phyloP scores from a whole-genome alignment of 2,329 filamentous ascomycete species.

The Dactylellina sp. region DNA sequence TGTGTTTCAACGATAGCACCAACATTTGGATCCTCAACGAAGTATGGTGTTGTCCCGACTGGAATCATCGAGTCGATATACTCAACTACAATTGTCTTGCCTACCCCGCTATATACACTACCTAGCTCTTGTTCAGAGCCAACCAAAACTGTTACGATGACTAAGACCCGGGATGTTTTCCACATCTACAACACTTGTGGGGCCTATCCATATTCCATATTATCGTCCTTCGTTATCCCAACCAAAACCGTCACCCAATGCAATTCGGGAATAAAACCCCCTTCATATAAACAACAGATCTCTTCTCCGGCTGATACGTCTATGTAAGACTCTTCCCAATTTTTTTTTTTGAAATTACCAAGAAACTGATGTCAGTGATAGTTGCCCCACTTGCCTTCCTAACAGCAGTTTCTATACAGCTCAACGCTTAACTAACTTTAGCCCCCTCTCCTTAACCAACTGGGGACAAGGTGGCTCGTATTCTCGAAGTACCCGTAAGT shows the following conservation, averaged over 20 bases:
- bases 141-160: constrained; percentile 27
- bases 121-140: constrained; percentile 4
- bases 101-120: neutral
- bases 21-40: constrained; percentile 30
- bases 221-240: constrained; percentile 41
- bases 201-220: constrained; percentile 31
- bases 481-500: constrained; percentile 15
- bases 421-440: constrained; percentile 20
- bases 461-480: constrained; percentile 32
- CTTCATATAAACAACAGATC: constrained; percentile 4
- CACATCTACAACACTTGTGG: constrained; percentile 46
- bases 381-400: constrained; percentile 29
- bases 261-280: neutral
- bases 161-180: constrained; percentile 34
- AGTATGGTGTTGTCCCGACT: constrained; percentile 47
- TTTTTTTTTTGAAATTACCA: neutral
- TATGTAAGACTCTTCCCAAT: constrained; percentile 8
- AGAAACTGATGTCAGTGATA: neutral
- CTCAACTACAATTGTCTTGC: constrained; percentile 24
- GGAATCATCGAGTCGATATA: constrained; percentile 39
- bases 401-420: constrained; percentile 15
- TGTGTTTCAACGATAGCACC: constrained; percentile 30
- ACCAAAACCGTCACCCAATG: constrained; percentile 42
- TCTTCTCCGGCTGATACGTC: neutral
- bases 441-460: constrained; percentile 27